Base-by-base conservation (phyloP, 257 asterid genomes). In the Leonotis leonurus region DNA sequence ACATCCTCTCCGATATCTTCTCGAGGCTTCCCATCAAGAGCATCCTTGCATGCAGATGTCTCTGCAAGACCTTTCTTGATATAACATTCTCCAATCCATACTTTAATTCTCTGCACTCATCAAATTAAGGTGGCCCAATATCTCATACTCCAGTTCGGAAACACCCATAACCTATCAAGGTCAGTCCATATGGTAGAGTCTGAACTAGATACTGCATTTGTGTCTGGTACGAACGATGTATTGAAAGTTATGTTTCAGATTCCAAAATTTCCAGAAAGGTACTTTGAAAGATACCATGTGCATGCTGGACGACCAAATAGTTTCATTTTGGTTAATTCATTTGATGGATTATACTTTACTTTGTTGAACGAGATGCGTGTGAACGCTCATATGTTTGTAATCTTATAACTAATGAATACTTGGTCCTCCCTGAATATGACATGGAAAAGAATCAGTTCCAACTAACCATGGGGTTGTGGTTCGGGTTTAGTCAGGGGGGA, bases 11-110 rank as follows among this genome's bases (percentile, higher is more conserved):
- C 17, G 64, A 70, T 17, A 61, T 70, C 58, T 36, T 70, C 41
- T 37, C 57, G 6, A 60, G 63, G 48, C 68, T 69, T 41, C 74
- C 73, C 55, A 26, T 70, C 50, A 53, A 61, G 58, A 43, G 61
- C 51, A 46, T 70, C 43, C n/a, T 70, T 18, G 50, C 36, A 53
- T 40, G 64, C 64, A 70, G 56, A 58, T 53, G 56, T 11, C 59
- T 52, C 0, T 61, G 74, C 58, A 61, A 62, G 41, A 50, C 63
- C 25, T 70, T 70, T 53, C 63, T 30, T 20, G 44, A 51, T 13
- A 20, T 62, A 70, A 62, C 69, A 25, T 70, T 52, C 57, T 49
- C 33, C 18, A 41, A 60, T 45, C 68, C 57, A 9, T 26, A 29
- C 24, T 51, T 69, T 39, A 53, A n/a, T 51, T 52, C 57, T n/a